Evolutionary conservation across 1,284 basidiomycete species (phyloP), one percentile per base, ranked within the genome.

Genomic region (Sanghuangporus sanghuang): DNA sequence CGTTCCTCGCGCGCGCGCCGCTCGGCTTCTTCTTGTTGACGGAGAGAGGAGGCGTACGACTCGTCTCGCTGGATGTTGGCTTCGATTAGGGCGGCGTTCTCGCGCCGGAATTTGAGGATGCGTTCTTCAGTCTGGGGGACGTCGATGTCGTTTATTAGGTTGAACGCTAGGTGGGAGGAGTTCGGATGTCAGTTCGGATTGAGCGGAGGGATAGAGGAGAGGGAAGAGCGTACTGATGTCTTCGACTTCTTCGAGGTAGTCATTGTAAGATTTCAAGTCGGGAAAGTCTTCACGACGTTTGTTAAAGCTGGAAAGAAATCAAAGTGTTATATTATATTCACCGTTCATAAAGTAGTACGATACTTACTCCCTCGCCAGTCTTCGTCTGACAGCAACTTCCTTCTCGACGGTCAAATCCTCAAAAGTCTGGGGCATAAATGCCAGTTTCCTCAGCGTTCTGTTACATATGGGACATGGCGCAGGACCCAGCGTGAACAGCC

Each of bases 361-460:
- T 14, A 86, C 91, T 95, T 67, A 87, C 91, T 95, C 90, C 79
- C 94, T 95, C 1, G 90, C 89, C 66, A 98, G 87, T 62, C 93
- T 82, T 69, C 92, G 83, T 62, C 97, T 80, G 4, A 99, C 85
- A 2, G 92, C 88, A 0, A 99, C 92, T 76, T 99, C 97, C 74
- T 96, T 96, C 78, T 99, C 97, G 0, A 99, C 96, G 1, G 84
- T 85, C 18, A 99, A 81, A 74, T 99, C 96, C 75, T 98, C 95
- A 69, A 99, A 99, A 0, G 96, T 98, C 76, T 98, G 97, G 3
- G 94, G 93, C 21, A 89, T 91, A 72, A 99, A 99, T 32, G 95
- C 93, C 49, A 94, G 83, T 74, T 98, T 99, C 38, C 97, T 82
- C 60, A 98, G 81, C n/a, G 92, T 86, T 70, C 90, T 91, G 59